Conservation (phyloP, 306 rosid genomes). For the Styphnolobium japonicum region DNA sequence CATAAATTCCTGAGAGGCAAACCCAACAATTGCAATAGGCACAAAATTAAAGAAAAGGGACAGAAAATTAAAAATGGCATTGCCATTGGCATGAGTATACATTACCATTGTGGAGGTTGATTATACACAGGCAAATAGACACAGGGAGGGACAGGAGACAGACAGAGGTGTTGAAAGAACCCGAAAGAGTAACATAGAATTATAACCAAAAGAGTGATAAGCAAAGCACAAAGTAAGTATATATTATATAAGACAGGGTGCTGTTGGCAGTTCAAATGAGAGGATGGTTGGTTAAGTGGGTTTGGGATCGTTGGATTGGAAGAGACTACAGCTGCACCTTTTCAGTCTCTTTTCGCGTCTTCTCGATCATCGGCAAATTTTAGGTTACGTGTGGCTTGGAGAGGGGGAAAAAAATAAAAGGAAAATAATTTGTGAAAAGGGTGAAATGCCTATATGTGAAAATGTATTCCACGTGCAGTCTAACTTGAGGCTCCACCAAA, state of each 20-base stretch:
- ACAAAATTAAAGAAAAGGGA: neutral
- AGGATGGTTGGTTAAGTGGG: slow-evolving; percentile 12
- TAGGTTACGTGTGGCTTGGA: neutral
- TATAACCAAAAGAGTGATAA: neutral
- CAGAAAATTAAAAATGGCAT: neutral
- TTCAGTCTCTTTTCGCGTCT: neutral
- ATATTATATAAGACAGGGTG: neutral
- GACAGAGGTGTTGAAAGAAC: neutral
- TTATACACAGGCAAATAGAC: neutral
- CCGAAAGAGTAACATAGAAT: slow-evolving; percentile 26
- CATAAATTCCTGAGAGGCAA: slow-evolving; percentile 19
- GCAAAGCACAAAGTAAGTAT: neutral
- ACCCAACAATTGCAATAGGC: neutral
- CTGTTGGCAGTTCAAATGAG: slow-evolving; percentile 12
- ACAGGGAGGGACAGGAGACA: neutral
- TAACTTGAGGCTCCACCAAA: neutral
- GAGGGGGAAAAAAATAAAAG: neutral
- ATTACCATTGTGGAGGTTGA: slow-evolving; percentile 29
- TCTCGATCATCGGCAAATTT: neutral
- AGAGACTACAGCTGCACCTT: neutral
- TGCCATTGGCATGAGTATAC: neutral
- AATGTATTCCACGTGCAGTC: neutral
- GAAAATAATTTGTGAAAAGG: neutral
- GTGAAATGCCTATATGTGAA: neutral
- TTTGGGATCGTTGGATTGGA: slow-evolving; percentile 30